These are phyloP conservation scores for Cryptococcus wingfieldii DNA, from an alignment of 1,284 basidiomycete species.

Conservation along the genomic window DNA sequence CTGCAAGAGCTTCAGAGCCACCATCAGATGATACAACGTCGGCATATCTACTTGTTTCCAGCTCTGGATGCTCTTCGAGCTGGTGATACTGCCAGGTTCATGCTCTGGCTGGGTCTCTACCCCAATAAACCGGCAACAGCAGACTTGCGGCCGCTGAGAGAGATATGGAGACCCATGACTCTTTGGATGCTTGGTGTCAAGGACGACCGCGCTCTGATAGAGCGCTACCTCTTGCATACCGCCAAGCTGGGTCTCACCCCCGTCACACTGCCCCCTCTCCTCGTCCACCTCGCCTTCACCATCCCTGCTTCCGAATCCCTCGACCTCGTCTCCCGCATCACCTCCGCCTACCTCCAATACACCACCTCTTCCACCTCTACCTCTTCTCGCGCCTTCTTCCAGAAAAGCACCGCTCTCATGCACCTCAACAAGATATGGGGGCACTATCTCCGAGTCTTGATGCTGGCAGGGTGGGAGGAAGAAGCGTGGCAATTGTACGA, in stretches of 20 bases:
- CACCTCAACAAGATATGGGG: conserved; percentile 28
- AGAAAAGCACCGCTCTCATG: conserved; percentile 5
- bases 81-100: conserved; percentile 15
- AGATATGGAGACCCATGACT: conserved; percentile 29
- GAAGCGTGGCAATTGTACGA: conserved; percentile 18
- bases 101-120: conserved; percentile 38
- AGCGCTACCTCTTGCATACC: conserved; percentile 18
- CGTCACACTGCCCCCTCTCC: conserved; percentile 20
- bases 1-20: conserved; percentile 26
- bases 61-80: conserved; percentile 19
- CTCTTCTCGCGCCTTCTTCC: conserved; percentile 12
- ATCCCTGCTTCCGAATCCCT: conserved; percentile 16
- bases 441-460: conserved; percentile 23
- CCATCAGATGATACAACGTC: conserved; percentile 17
- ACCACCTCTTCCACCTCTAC: conserved; percentile 21
- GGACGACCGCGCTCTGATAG: conserved; percentile 20
- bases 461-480: conserved; percentile 25
- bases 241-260: conserved; percentile 37
- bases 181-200: conserved; percentile 14
- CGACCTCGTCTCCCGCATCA: conserved; percentile 6
- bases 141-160: conserved; percentile 19
- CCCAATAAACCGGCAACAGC: conserved; percentile 34
- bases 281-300: conserved; percentile 20
- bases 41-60: conserved; percentile 30
- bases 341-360: conserved; percentile 14